Conservation (phyloP, 2,329 filamentous ascomycete species). For the Aspergillus pseudoglaucus region DNA sequence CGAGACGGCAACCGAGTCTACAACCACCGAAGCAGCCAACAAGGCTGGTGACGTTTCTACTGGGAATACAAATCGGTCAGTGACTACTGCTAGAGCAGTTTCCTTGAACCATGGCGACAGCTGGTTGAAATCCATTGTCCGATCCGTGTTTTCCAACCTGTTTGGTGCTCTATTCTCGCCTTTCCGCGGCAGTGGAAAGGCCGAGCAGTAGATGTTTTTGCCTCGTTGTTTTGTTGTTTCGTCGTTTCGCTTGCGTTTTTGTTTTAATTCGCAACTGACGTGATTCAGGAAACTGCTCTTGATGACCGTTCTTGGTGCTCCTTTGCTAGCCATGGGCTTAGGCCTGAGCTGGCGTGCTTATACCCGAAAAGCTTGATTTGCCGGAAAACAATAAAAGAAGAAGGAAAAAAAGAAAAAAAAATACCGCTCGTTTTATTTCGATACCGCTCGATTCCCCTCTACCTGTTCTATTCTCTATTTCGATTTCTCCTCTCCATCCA, state of each 20-base stretch:
- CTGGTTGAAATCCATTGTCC: slow-evolving; percentile 36
- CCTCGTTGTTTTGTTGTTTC: slow-evolving; percentile 9
- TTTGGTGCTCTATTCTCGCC: slow-evolving; percentile 34
- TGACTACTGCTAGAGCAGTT: slow-evolving; percentile 26
- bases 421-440: slow-evolving; percentile 15
- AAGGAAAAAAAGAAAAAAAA: slow-evolving; percentile 8
- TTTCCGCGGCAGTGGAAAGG: slow-evolving; percentile 31
- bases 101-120: slow-evolving; percentile 32
- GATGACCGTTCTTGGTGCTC: slow-evolving; percentile 23
- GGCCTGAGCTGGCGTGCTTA: slow-evolving; percentile 21
- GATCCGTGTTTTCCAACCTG: slow-evolving; percentile 35
- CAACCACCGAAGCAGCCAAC: slow-evolving; percentile 9
- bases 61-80: slow-evolving; percentile 32
- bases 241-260: slow-evolving; percentile 9
- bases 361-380: slow-evolving; percentile 15
- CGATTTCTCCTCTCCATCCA: slow-evolving; percentile 15
- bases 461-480: slow-evolving; percentile 22
- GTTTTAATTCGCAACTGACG: slow-evolving; percentile 20
- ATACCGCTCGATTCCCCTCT: slow-evolving; percentile 28
- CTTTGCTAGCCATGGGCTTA: slow-evolving; percentile 25
- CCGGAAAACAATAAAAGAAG: slow-evolving; percentile 2
- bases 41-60: slow-evolving; percentile 25
- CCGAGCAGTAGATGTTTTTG: slow-evolving; percentile 18
- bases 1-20: slow-evolving; percentile 6
- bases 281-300: slow-evolving; percentile 27